phyloP scores from a whole-genome alignment of 345 rosid genomes.

The Syzygium aqueum region DNA sequence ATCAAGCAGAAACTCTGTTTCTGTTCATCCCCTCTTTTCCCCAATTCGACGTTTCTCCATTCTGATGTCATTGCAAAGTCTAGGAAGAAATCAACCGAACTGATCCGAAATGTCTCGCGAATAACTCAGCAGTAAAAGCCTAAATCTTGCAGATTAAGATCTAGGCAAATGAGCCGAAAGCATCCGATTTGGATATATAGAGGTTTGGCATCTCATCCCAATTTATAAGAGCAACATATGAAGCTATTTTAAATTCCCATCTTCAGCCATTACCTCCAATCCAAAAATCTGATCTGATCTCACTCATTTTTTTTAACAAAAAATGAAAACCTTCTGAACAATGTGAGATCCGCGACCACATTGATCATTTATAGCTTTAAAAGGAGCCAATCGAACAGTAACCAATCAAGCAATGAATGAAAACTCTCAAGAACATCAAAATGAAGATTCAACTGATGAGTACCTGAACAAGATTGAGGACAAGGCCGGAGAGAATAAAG shows the following conservation, averaged over 20 bases:
- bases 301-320: neutral
- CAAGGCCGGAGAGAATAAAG: constrained; percentile 80
- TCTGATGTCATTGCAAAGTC: neutral
- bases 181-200: neutral
- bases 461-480: constrained; percentile 83
- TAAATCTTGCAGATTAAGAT: neutral
- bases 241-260: neutral
- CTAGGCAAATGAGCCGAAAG: neutral
- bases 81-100: neutral
- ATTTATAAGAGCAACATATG: neutral
- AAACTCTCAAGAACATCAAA: neutral
- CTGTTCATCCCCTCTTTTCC: neutral
- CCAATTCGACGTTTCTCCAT: neutral
- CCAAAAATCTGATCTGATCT: neutral
- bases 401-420: neutral
- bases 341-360: neutral
- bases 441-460: neutral
- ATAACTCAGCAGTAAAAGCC: neutral
- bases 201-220: neutral
- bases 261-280: neutral
- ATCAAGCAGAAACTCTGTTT: neutral
- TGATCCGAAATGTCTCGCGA: neutral
- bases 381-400: neutral
- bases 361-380: neutral
- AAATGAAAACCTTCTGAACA: neutral